A percentile compares a stretch with the other conserved stretches of the same genome.
phyloP scores from a whole-genome alignment of 1,284 basidiomycete genomes.

The Melampsora medusae region DNA sequence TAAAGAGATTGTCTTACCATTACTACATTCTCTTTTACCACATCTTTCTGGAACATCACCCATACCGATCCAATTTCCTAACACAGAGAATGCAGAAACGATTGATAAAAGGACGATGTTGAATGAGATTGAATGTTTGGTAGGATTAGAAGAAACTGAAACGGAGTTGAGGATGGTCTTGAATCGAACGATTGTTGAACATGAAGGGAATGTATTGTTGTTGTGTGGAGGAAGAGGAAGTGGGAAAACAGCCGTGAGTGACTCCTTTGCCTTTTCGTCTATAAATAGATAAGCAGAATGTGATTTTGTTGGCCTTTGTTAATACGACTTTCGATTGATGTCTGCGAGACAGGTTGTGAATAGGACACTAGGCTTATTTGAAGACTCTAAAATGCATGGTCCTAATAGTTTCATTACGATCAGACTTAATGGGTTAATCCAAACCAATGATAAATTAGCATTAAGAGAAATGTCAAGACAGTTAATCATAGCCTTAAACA shows the following conservation, averaged over 20 bases:
- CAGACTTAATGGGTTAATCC: conserved; percentile 77
- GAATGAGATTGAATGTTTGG: neutral
- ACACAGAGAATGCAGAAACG: neutral
- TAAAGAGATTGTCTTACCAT: conserved; percentile 8
- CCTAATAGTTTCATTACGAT: conserved; percentile 66
- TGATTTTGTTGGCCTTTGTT: too few relatives aligned
- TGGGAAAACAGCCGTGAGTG: conserved; percentile 31
- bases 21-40: conserved; percentile 8
- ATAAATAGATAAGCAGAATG: neutral
- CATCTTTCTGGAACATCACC: conserved; percentile 9
- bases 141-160: neutral
- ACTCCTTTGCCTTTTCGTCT: neutral
- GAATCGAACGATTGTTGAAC: conserved; percentile 21
- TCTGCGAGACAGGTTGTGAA: conserved; percentile 3
- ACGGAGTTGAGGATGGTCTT: conserved; percentile 12
- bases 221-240: conserved; percentile 18
- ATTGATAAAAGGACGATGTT: neutral
- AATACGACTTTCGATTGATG: neutral
- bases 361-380: conserved; percentile 11
- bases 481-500: conserved; percentile 56
- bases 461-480: conserved; percentile 88
- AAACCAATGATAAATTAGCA: conserved; percentile 80
- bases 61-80: conserved; percentile 1
- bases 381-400: conserved; percentile 48
- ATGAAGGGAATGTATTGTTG: conserved; percentile 23